phyloP scores from a whole-genome alignment of 2,329 filamentous ascomycete genomes.

The Pezicula carpinea region DNA sequence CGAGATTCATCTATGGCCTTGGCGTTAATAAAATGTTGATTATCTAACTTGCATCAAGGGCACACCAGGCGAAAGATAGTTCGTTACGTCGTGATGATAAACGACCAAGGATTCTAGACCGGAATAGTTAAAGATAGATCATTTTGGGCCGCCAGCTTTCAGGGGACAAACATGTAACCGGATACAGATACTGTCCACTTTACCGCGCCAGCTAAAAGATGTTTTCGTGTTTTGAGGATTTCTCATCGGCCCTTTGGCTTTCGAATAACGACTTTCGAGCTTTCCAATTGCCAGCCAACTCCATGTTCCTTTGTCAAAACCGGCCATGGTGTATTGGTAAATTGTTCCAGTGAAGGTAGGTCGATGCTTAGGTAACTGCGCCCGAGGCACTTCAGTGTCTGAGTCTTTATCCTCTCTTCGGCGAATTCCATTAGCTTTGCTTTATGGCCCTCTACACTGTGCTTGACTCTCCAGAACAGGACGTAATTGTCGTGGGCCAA shows the following conservation, averaged over 20 bases:
- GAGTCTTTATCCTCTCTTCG: conserved; percentile 65
- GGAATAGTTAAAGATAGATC: too few species aligned
- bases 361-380: conserved; percentile 75
- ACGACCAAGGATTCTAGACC: too few species aligned
- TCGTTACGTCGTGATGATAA: too few species aligned
- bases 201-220: too few species aligned
- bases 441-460: conserved; percentile 74
- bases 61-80: too few species aligned
- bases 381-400: conserved; percentile 83
- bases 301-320: conserved; percentile 62
- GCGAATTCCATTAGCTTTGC: conserved; percentile 78
- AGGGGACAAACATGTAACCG: too few species aligned
- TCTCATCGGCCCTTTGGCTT: conserved; percentile 43
- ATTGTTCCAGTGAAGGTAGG: conserved; percentile 61
- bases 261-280: conserved; percentile 71
- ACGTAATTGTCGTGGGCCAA: conserved; percentile 81
- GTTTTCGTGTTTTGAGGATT: neutral
- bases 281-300: conserved; percentile 81
- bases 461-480: conserved; percentile 66
- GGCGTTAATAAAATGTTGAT: too few species aligned
- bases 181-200: too few species aligned
- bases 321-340: conserved; percentile 67
- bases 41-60: too few species aligned
- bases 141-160: too few species aligned
- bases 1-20: too few species aligned